Base-by-base conservation (phyloP, 805 yeast species). In the Barnettozyma siamensis region DNA sequence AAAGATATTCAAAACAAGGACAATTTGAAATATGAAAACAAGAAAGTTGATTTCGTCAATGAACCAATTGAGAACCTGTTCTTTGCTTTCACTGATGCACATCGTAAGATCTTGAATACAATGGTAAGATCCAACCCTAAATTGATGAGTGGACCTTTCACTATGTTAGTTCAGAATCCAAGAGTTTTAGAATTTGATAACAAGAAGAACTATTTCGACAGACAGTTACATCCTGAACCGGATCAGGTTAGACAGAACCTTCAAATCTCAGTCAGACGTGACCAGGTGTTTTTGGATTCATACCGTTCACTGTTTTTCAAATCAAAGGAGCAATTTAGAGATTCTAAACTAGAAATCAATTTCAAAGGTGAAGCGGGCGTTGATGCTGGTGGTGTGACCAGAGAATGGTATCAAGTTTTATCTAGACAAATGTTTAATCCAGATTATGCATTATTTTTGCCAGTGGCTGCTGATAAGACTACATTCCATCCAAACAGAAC, bases 391-490 rank as follows among this genome's bases (percentile, higher is more conserved):
- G 99, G 99, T 31, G 81, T 93, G 13, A 86, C 97, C 0, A 72
- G 99, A 55, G 99, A 93, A 60, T 93, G 99, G 99, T 89, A 83
- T 56, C 97, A 89, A 59, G 95, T 89, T 5, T 64, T 93, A 35
- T 80, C 96, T 0, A 72, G 96, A 47, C 97, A 91, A 59, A 89
- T 93, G 87, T 88, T 93, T 65, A 88, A 91, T 58, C 94, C 98
- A 0, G 95, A 88, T 55, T 88, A 88, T 65, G 97, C 96, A 0
- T 66, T 93, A 47, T 93, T 91, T 59, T 70, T 83, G 1, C 96
- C 98, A 0, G 95, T 88, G 33, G 85, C 95, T 0, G 77, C 95
- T 7, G 98, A 91, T 55, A 82, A 82, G 48, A 87, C 96, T 0
- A 88, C 97, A 0, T 93, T 88, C 72, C 97, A 91, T 61, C 97